Base-by-base conservation (phyloP, 768 basidiomycete genomes). In the Flagelloscypha sp. region DNA sequence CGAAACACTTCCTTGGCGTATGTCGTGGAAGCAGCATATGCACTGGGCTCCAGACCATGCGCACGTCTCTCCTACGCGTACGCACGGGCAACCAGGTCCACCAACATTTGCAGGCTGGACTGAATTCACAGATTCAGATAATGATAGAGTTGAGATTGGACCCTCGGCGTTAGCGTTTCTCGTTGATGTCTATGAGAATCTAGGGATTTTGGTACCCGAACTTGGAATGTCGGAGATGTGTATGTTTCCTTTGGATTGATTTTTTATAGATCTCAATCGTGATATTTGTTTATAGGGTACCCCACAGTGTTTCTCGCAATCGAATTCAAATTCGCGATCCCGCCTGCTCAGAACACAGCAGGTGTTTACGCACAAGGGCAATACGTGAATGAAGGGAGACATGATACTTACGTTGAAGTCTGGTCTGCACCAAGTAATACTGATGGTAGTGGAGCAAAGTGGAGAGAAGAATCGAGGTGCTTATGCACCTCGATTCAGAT, bases 361-460 rank as follows among this genome's bases (percentile, higher is more conserved):
- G 79, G 72, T 1, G 15, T 81, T 3, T 80, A 75, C 48, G 64
- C 68, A 12, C 55, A 55, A 10, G 65, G 72, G 1, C 62, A 61
- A 6, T 81, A 79, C 49, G 47, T 73, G 39, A 65, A 66, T 30
- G 59, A 70, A 27, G 68, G 68, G 7, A 59, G 77, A 38, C 78
- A 83, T 43, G 76, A 80, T 30, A 46, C 53, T 3, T 71, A 71
- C 43, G 66, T 72, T 3, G 81, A 81, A 46, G 58, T 80, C 10
- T 83, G 79, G 79, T 72, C 74, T 5, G 75, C 79, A 7, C 80
- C 80, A 2, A n/a, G n/a, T n/a, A n/a, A n/a, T n/a, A n/a, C n/a
- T n/a, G n/a, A n/a, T n/a, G 65, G 67, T 36, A 71, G 70, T 0
- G 32, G 49, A 5, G 50, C 60, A 20, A 22, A 25, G 6, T 83